These are phyloP conservation scores for Dendrobium chrysotoxum DNA, from an alignment of 106 monocot genomes.

Conservation along the genomic window DNA sequence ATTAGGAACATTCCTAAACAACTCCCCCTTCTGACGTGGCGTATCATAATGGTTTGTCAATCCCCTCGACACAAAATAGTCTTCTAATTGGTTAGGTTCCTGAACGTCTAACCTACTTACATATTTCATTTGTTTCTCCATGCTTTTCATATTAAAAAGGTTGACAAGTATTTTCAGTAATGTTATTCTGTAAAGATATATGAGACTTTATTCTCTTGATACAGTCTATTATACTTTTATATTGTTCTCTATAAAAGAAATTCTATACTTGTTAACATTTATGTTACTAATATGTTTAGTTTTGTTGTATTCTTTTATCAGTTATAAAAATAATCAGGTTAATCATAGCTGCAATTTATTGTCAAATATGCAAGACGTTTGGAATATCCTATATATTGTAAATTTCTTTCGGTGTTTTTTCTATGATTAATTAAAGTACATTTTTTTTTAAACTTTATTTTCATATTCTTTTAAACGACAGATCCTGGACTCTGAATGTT, in stretches of 20 bases:
- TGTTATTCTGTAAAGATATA: background rate
- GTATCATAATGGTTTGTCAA: background rate
- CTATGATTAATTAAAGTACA: background rate
- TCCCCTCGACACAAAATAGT: background rate
- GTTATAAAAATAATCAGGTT: background rate
- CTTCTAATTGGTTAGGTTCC: background rate
- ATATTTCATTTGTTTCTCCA: background rate
- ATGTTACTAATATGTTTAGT: background rate
- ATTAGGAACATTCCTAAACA: too few relatives aligned
- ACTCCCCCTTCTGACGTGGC: too few relatives aligned
- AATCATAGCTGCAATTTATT: background rate
- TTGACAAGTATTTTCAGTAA: background rate
- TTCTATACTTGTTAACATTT: background rate
- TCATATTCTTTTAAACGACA: conserved; percentile 9
- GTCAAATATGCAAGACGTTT: background rate
- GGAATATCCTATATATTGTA: background rate
- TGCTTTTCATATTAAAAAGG: background rate
- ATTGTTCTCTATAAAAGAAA: too few relatives aligned
- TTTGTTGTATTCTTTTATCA: background rate
- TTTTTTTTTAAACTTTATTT: conserved; percentile 6
- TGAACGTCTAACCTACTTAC: background rate
- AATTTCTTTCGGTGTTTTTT: background rate
- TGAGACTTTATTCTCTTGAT: too few relatives aligned
- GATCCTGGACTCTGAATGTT: conserved; percentile 46
- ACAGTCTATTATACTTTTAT: too few relatives aligned